Conservation (phyloP, 176 grass and related monocot genomes). For the Typha latifolia region DNA sequence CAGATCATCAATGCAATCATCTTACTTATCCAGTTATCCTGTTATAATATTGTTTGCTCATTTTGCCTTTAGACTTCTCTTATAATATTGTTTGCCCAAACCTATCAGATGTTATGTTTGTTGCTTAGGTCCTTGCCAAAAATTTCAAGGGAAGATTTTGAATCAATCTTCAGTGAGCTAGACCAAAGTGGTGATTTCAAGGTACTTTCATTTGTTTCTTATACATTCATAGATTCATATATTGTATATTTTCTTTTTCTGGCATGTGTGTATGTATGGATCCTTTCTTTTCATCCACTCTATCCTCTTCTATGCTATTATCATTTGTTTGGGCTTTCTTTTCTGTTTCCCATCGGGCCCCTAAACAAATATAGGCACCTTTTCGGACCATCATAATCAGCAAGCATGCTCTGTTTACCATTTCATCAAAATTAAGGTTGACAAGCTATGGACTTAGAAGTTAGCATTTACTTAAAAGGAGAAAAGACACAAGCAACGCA, state of each 20-base stretch:
- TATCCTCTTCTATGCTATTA: not conserved
- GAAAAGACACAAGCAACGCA: too few relatives aligned
- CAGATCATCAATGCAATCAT: too few relatives aligned
- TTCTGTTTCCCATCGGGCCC: not conserved
- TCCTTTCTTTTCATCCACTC: not conserved
- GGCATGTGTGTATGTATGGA: not conserved
- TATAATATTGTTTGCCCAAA: not conserved
- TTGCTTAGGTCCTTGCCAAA: conserved; percentile 71
- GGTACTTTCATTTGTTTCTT: conserved; percentile 32
- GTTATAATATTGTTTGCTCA: not conserved
- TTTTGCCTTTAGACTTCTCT: not conserved
- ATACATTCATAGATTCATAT: not conserved
- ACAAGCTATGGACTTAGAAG: too few relatives aligned
- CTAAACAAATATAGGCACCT: too few relatives aligned
- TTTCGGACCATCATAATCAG: too few relatives aligned
- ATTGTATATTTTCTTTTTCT: not conserved
- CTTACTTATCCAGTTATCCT: not conserved
- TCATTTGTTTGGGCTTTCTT: not conserved
- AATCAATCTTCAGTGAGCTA: conserved; percentile 84
- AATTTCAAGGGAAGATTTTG: conserved; percentile 93
- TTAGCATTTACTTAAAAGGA: too few relatives aligned
- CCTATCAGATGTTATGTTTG: not conserved
- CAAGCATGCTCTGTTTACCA: too few relatives aligned
- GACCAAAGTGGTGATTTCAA: conserved; percentile 97
- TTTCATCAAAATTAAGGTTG: too few relatives aligned